A percentile compares a stretch with the other conserved stretches of the same genome.
phyloP scores from a whole-genome alignment of 345 rosid species.

The Theobroma cacao region DNA sequence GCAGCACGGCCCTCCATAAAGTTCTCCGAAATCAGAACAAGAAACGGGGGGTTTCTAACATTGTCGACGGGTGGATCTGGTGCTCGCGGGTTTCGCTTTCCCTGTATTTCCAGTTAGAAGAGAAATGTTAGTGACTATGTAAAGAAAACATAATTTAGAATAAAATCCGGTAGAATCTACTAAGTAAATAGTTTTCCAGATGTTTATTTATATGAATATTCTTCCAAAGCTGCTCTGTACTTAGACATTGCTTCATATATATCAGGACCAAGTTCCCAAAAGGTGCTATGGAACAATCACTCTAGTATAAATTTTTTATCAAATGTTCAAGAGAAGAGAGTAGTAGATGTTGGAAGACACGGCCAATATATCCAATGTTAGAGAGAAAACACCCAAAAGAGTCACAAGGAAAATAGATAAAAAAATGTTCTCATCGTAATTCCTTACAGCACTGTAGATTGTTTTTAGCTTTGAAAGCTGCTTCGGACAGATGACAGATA shows the following conservation, averaged over 20 bases:
- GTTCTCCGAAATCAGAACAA: constrained; percentile 80
- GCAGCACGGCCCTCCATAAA: constrained; percentile 93
- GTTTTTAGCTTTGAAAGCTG: constrained; percentile 81
- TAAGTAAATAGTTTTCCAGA: background rate
- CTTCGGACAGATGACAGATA: constrained; percentile 88
- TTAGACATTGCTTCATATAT: background rate
- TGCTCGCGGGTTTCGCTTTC: constrained; percentile 61
- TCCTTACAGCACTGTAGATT: constrained; percentile 81
- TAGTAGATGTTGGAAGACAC: background rate
- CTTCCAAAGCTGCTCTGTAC: background rate
- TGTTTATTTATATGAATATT: background rate
- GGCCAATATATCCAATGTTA: background rate
- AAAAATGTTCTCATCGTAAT: background rate
- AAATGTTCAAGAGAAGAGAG: background rate
- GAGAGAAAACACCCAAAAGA: background rate
- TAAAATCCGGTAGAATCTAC: background rate
- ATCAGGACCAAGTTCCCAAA: background rate
- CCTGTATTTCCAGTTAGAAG: constrained; percentile 43
- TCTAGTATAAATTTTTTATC: background rate
- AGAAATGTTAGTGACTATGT: background rate
- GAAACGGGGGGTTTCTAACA: constrained; percentile 68
- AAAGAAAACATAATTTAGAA: background rate
- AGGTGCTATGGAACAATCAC: constrained; percentile 1
- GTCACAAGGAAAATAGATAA: background rate
- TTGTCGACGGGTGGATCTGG: constrained; percentile 70